Conservation (phyloP, 2,329 filamentous ascomycete genomes). For the Dothistroma pini region DNA sequence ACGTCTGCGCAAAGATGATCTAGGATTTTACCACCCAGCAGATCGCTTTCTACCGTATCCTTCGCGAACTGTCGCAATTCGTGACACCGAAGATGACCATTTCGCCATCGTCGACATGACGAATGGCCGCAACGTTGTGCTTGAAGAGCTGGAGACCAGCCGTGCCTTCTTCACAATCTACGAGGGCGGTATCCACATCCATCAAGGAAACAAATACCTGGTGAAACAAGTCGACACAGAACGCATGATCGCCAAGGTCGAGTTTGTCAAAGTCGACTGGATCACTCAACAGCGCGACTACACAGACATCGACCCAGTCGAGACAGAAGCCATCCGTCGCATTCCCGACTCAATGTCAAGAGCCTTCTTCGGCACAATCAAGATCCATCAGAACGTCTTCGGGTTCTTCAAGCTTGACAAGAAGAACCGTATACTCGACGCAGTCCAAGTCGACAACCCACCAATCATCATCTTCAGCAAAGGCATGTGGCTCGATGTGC, state of each 20-base stretch:
- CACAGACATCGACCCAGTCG: constrained; percentile 89
- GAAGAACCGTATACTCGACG: constrained; percentile 79
- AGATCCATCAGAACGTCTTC: constrained; percentile 83
- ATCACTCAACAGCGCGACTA: constrained; percentile 89
- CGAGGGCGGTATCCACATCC: constrained; percentile 93
- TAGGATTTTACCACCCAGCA: constrained; percentile 87
- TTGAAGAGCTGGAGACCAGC: constrained; percentile 94
- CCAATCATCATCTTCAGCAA: constrained; percentile 81
- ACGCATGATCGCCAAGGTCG: constrained; percentile 77
- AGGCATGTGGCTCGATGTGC: constrained; percentile 95
- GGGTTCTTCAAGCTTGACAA: constrained; percentile 98
- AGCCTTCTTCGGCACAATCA: constrained; percentile 83
- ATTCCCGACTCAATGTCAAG: constrained; percentile 62
- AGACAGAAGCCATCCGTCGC: constrained; percentile 79
- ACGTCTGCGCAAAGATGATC: constrained; percentile 66
- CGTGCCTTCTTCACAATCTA: constrained; percentile 96
- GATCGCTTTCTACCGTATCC: constrained; percentile 82
- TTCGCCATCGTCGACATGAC: constrained; percentile 92
- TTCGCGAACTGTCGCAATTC: constrained; percentile 77
- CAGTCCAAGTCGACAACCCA: constrained; percentile 88
- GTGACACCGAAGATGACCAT: constrained; percentile 85
- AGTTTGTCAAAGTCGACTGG: constrained; percentile 90
- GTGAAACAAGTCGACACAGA: constrained; percentile 85
- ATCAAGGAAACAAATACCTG: constrained; percentile 90
- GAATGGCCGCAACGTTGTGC: constrained; percentile 73